Base-by-base conservation (phyloP, 2,329 filamentous ascomycete genomes). In the Sarocladiaceae sp. region DNA sequence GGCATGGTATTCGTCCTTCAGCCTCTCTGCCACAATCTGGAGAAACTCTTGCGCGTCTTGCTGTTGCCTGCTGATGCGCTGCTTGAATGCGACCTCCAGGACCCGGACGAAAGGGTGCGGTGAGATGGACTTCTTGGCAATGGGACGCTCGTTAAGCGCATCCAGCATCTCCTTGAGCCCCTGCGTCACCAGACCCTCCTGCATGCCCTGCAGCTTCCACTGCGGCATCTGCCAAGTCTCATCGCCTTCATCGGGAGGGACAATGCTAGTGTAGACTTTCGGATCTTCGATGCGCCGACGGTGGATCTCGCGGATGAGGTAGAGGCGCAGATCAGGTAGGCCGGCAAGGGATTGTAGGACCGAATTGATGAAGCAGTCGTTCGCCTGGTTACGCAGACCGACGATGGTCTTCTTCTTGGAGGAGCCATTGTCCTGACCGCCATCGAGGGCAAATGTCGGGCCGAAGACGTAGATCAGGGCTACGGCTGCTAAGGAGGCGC, bases 41-140 rank as follows among this genome's bases (percentile, higher is more conserved):
- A 99, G 71, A 57, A 99, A 97, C 67, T 99, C 94, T 64, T 99
- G 94, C 11, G 94, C 94, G 72, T 99, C 94, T 69, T 99, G 94
- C 70, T 99, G 94, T 64, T 94, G 90, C 51, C 93, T 80, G 65
- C 89, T 97, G 60, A 99, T 96, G 60, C 89, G 84, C 62, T 95
- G 93, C 52, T 84, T 83, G 64, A 97, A 99, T 1, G 93, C 91
- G 26, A 77, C 75, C 71, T 99, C 94, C 50, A 99, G 75, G 0
- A 88, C 86, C 56, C 80, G 77, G 39, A 99, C 87, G 64, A 99
- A 97, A 1, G 80, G 79, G n/a, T 83, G 80, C 3, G 93, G 91
- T 15, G 89, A 91, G 52, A 97, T 95, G 0, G 90, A 94, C 75
- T 97, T 99, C 64, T 85, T 91, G 68, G 92, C 89, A 59, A 97